Percentiles rank a stretch among this genome's conserved stretches.
These are phyloP conservation scores for Paecilomyces sp. DNA, from an alignment of 2,329 filamentous ascomycete species.

Conservation along the genomic window DNA sequence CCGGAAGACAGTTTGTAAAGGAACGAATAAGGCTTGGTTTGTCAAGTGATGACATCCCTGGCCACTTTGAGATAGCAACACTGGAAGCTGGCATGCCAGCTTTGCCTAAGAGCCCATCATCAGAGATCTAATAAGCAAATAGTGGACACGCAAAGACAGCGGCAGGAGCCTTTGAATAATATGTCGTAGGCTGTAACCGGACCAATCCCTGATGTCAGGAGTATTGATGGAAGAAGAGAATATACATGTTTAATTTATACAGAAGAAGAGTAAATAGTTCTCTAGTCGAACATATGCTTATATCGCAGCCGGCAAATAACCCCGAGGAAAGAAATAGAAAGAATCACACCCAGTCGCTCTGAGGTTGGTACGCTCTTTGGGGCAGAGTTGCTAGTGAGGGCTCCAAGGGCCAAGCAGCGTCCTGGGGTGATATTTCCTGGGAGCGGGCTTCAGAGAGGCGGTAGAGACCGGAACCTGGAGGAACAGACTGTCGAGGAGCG, in stretches of 20 bases:
- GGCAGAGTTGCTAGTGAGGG: neutral
- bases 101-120: neutral
- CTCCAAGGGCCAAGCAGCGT: neutral
- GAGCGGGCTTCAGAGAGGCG: neutral
- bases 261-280: neutral
- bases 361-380: neutral
- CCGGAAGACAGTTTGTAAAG: neutral
- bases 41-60: neutral
- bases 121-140: neutral
- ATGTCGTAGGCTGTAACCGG: neutral
- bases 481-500: neutral
- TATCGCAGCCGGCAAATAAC: neutral
- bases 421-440: neutral
- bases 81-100: neutral
- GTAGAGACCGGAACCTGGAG: neutral
- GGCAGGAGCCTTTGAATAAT: neutral
- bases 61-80: neutral
- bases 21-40: neutral
- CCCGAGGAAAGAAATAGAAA: neutral
- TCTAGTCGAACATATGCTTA: neutral
- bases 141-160: neutral
- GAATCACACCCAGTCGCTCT: neutral
- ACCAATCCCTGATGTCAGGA: neutral
- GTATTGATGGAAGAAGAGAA: neutral
- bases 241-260: neutral